These are phyloP conservation scores for Epichloe gansuensis DNA, from an alignment of 2,329 filamentous ascomycete species.

Conservation along the genomic window DNA sequence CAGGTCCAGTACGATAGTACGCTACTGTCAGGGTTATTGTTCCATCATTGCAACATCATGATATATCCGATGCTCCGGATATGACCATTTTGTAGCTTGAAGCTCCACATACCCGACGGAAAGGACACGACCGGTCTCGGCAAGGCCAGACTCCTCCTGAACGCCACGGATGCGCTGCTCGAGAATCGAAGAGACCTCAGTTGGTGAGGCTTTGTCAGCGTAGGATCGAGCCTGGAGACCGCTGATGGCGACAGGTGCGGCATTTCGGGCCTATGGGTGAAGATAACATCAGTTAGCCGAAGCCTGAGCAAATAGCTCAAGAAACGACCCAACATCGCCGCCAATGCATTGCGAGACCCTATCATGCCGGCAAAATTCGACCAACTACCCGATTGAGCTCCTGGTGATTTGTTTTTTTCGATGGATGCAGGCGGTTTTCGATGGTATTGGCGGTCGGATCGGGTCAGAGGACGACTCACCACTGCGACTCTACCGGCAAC, in stretches of 20 bases:
- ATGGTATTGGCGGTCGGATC: slow-evolving; percentile 33
- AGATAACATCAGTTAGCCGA: slow-evolving; percentile 42
- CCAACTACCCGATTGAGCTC: slow-evolving; percentile 26
- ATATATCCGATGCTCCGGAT: background rate
- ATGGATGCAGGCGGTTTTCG: slow-evolving; percentile 24
- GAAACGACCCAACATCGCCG: slow-evolving; percentile 9
- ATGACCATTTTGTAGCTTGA: background rate
- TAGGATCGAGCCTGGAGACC: slow-evolving; percentile 59
- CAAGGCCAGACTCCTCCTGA: slow-evolving; percentile 88
- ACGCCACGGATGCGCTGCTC: slow-evolving; percentile 99
- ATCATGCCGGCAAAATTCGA: background rate
- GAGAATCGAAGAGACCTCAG: slow-evolving; percentile 97
- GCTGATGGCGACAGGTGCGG: slow-evolving; percentile 66
- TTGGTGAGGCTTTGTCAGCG: slow-evolving; percentile 87
- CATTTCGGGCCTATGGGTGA: slow-evolving; percentile 64
- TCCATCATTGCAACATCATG: background rate
- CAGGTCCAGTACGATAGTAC: background rate
- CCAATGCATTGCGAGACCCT: background rate
- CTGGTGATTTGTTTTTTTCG: slow-evolving; percentile 14
- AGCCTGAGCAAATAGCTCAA: slow-evolving; percentile 29
- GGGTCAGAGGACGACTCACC: slow-evolving; percentile 58
- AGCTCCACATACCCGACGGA: slow-evolving; percentile 81
- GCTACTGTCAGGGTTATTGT: background rate
- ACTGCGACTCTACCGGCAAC: slow-evolving; percentile 80
- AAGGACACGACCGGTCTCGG: slow-evolving; percentile 97